Evolutionary conservation across 495 filamentous ascomycete species (phyloP).

Genomic region (Penicillium lividum): DNA sequence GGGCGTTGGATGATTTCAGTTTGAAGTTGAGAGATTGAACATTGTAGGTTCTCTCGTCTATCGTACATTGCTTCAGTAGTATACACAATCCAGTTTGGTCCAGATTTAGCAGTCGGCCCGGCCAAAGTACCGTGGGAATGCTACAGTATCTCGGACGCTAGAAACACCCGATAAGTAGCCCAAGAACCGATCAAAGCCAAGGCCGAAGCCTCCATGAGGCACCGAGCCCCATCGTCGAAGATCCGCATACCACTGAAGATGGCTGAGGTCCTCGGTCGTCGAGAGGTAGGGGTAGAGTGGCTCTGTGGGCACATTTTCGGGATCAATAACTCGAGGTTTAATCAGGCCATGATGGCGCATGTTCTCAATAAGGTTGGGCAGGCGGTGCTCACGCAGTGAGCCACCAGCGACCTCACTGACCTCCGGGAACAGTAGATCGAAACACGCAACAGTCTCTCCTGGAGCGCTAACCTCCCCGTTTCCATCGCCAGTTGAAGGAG

Average conservation of each 20-base stretch:
- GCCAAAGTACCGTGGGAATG: slow-evolving; percentile 89
- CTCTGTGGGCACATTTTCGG: slow-evolving; percentile 17
- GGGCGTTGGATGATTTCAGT: background rate
- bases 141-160: slow-evolving; percentile 82
- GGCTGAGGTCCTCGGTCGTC: slow-evolving; percentile 49
- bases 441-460: slow-evolving; percentile 78
- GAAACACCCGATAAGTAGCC: slow-evolving; percentile 80
- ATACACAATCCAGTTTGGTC: slow-evolving; percentile 20
- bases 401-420: slow-evolving; percentile 89
- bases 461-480: slow-evolving; percentile 2
- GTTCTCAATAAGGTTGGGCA: slow-evolving; percentile 65
- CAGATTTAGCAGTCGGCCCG: slow-evolving; percentile 75
- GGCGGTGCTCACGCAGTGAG: slow-evolving; percentile 88
- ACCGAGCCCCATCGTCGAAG: slow-evolving; percentile 89
- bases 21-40: background rate
- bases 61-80: slow-evolving; percentile 4
- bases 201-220: slow-evolving; percentile 93
- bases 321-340: slow-evolving; percentile 22
- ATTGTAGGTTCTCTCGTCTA: background rate
- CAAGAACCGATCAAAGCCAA: slow-evolving; percentile 90
- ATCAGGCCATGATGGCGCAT: slow-evolving; percentile 69
- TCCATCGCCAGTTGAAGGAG: slow-evolving; percentile 46
- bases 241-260: slow-evolving; percentile 91
- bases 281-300: slow-evolving; percentile 39
- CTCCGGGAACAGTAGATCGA: slow-evolving; percentile 90